Evolutionary conservation across 306 rosid species (phyloP), one percentile per base, ranked within the genome.

Genomic region (Betula pendula): DNA sequence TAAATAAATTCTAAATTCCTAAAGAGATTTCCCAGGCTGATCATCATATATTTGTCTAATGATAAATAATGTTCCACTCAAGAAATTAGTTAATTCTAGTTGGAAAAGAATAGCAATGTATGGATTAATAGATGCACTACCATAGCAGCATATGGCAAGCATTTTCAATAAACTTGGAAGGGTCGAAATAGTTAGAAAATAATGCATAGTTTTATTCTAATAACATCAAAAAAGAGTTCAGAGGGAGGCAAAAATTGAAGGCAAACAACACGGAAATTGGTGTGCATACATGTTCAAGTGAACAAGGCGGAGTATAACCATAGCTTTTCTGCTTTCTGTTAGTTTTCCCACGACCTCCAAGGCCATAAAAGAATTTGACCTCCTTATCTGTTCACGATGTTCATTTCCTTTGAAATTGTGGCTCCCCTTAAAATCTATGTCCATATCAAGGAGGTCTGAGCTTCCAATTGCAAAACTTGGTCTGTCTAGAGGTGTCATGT

Each of bases 281-380:
- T 68, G 58, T 35, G 62, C 71, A 65, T 89, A 91, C 97, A 89
- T 91, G 84, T 91, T 88, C 74, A 89, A 76, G 83, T 81, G 88
- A 79, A 88, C 88, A 79, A 90, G 91, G 77, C 88, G 91, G 69
- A 89, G 90, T 68, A 91, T 80, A 79, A 84, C 83, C 67, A 81
- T 76, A 50, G 94, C 81, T 78, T 88, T 89, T 84, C 81, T 86
- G 90, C 87, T 88, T 84, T 79, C 88, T 35, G 88, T 86, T 50
- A 91, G 82, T 75, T 84, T 86, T 63, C 77, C 92, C 89, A 91
- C 81, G 63, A 89, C 90, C 84, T 86, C 94, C 35, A 91, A 65
- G 77, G 92, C 90, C 75, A 82, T 67, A 49, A 88, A 62, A 58
- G 92, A 62, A 84, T 89, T 91, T 58, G 47, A 75, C 82, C 77